Base-by-base conservation (phyloP, 2,329 filamentous ascomycete species). In the Dactylellina drechsleri region DNA sequence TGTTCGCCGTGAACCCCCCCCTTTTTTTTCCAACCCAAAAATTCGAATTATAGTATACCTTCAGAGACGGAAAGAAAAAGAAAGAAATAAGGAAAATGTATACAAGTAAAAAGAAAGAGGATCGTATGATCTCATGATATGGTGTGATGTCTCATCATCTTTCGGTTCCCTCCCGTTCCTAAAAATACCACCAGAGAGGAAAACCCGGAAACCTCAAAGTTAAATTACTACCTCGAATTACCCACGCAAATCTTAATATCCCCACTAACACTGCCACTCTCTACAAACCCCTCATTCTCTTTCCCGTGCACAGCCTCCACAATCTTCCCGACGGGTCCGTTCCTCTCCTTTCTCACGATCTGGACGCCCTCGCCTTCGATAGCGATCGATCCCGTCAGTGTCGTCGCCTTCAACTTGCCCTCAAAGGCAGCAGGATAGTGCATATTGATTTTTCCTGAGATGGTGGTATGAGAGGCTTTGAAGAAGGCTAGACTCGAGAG, bases 281-380 rank as follows among this genome's bases (percentile, higher is more conserved):
- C 64, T 16, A 75, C 71, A 7, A 56, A 26, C 41, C 64, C 71
- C 13, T 41, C 18, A 15, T 60, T 47, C 57, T 26, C 50, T 28
- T 47, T 43, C 40, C 71, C 71, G 18, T 75, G 64, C 52, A 75
- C 58, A 16, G 71, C 71, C 64, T 75, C 71, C 53, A 75, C 71
- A 18, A 68, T 10, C 28, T 36, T 59, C 16, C 71, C 71, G 13
- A 75, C 71, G 8, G 71, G 58, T 1, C 71, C 71, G 40, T 75
- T 56, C 16, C 64, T 68, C 31, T 66, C 65, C 43, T 64, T 59
- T 36, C 53, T 41, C 4, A 56, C 41, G 50, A 75, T 65, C 15
- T 49, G 36, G 8, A 75, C 64, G 28, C 60, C 56, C 12, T 68
- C 64, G 4, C 71, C 71, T 5, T 52, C 58, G 20, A 75, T 45